phyloP scores from a whole-genome alignment of 352 stramenopile genomes.

The Thalassiosira ordinaria region DNA sequence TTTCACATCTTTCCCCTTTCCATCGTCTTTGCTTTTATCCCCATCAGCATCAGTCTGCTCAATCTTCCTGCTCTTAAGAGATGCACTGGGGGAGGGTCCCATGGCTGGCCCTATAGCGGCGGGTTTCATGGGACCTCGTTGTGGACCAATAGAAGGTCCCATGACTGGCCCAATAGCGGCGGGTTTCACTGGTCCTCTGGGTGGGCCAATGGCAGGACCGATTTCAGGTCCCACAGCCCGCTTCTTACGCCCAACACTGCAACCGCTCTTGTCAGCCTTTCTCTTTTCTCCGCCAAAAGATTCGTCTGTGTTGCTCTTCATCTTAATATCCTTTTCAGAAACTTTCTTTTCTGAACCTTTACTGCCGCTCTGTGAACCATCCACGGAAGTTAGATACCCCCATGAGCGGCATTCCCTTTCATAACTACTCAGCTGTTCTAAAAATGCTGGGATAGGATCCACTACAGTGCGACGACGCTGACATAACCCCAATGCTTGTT shows the following conservation, averaged over 20 bases:
- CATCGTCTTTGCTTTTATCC: constrained; percentile 1
- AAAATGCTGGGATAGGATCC: constrained; percentile 72
- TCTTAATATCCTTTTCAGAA: background rate
- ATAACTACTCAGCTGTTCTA: constrained; percentile 56
- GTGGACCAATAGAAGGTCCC: constrained; percentile 9
- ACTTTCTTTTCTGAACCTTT: constrained; percentile 5
- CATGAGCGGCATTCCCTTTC: constrained; percentile 51
- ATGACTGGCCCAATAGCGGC: too few relatives aligned
- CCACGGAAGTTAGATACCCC: constrained; percentile 33
- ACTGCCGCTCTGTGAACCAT: constrained; percentile 27
- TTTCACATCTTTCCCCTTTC: constrained; percentile 4
- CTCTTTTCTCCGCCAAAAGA: constrained; percentile 2
- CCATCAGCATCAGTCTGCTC: background rate
- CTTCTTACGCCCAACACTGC: constrained; percentile 8
- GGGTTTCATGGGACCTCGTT: constrained; percentile 7
- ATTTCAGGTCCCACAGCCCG: constrained; percentile 24
- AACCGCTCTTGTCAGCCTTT: background rate
- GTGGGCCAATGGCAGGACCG: constrained; percentile 22
- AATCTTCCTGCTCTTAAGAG: constrained; percentile 6
- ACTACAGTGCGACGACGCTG: constrained; percentile 56
- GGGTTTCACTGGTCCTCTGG: too few relatives aligned
- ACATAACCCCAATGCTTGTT: constrained; percentile 62
- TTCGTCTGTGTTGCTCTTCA: background rate
- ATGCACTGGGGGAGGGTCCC: constrained; percentile 1
- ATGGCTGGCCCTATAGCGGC: constrained; percentile 20